Evolutionary conservation across 192 early-diverging fungal species (phyloP).

Genomic region (Allomyces macrogynus): DNA sequence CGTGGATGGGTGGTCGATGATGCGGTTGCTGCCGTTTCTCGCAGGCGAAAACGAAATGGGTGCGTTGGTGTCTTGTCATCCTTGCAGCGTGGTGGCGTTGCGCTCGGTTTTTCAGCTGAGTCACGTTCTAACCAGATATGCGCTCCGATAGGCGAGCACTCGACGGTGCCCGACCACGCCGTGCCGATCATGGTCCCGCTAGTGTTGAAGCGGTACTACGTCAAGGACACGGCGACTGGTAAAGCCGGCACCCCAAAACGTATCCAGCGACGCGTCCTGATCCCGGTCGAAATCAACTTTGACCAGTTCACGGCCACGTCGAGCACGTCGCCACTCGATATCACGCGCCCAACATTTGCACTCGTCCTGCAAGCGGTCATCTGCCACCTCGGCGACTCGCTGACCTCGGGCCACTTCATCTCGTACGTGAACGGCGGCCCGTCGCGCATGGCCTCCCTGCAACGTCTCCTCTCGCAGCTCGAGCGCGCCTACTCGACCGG

Average conservation of each 20-base stretch:
- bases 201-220: not conserved
- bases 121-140: too few species aligned
- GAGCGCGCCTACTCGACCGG: too few species aligned
- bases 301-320: not conserved
- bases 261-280: not conserved
- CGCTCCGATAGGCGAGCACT: too few species aligned
- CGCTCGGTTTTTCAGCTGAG: too few species aligned
- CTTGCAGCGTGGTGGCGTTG: too few species aligned
- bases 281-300: not conserved
- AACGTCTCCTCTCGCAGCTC: too few species aligned
- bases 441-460: too few species aligned
- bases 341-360: not conserved
- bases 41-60: not conserved
- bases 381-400: not conserved
- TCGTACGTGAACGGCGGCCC: not conserved
- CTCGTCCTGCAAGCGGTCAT: not conserved
- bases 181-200: not conserved
- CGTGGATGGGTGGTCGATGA: too few species aligned
- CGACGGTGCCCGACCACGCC: too few species aligned
- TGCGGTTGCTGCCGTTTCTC: not conserved
- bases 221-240: not conserved
- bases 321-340: too few species aligned
- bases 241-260: too few species aligned
- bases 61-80: too few species aligned
- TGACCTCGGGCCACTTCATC: not conserved